These are phyloP conservation scores for Capsicum baccatum DNA, from an alignment of 257 asterid species.

Conservation along the genomic window DNA sequence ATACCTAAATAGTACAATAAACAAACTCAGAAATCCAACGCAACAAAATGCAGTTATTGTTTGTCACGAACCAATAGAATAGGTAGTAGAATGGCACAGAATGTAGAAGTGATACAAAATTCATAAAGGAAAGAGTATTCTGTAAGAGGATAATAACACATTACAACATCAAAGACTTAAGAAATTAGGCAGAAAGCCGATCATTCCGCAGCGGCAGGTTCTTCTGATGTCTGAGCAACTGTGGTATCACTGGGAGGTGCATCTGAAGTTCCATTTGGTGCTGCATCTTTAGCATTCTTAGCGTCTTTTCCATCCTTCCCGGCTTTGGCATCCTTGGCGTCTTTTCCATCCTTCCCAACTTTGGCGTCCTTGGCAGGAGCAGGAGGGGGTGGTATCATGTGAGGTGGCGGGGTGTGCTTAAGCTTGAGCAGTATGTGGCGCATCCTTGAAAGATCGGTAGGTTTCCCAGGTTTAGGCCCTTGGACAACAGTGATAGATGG, in stretches of 20 bases:
- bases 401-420: constrained; percentile 93
- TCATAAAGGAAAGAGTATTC: constrained; percentile 13
- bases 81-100: constrained; percentile 26
- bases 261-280: constrained; percentile 41
- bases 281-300: constrained; percentile 40
- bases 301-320: constrained; percentile 44
- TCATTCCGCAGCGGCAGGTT: constrained; percentile 44
- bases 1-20: constrained; percentile 21
- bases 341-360: constrained; percentile 61
- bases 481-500: constrained; percentile 81
- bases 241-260: constrained; percentile 20
- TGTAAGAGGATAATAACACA: neutral
- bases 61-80: constrained; percentile 26
- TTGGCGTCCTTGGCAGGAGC: constrained; percentile 66
- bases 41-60: constrained; percentile 17
- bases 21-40: constrained; percentile 3
- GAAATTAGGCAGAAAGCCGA: neutral
- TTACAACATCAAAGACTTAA: constrained; percentile 20
- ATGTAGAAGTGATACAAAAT: constrained; percentile 25
- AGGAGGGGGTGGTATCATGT: constrained; percentile 95
- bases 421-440: constrained; percentile 90
- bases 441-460: constrained; percentile 96
- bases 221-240: constrained; percentile 48
- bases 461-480: constrained; percentile 98
- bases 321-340: constrained; percentile 49